Evolutionary conservation across 768 basidiomycete species (phyloP).

Genomic region (Leccinellum albellum): DNA sequence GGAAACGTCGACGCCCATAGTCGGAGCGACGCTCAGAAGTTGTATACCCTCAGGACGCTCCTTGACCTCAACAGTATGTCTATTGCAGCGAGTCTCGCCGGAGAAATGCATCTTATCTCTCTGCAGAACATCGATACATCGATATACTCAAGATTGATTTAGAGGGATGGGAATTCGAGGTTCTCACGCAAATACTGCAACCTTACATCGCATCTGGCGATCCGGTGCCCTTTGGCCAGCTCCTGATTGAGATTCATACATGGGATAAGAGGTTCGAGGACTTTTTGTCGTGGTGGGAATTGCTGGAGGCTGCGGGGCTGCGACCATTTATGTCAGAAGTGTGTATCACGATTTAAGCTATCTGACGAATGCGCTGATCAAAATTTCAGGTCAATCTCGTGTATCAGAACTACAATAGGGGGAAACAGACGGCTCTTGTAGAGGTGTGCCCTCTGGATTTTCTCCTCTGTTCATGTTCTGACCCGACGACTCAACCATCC

Average conservation of each 20-base stretch:
- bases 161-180: constrained; percentile 47
- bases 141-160: constrained; percentile 46
- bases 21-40: constrained; percentile 29
- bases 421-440: constrained; percentile 42
- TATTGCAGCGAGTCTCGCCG: background rate
- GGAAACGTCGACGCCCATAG: constrained; percentile 36
- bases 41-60: constrained; percentile 45
- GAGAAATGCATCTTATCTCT: background rate
- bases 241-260: constrained; percentile 44
- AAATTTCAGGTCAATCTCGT: constrained; percentile 49
- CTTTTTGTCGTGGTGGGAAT: constrained; percentile 44
- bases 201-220: constrained; percentile 34
- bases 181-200: constrained; percentile 38
- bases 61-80: constrained; percentile 41
- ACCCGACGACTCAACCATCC: background rate
- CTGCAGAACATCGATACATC: constrained; percentile 33
- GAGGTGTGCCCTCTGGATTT: constrained; percentile 36
- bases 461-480: background rate
- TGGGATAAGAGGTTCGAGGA: constrained; percentile 35
- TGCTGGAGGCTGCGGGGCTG: constrained; percentile 44
- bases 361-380: constrained; percentile 1
- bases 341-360: background rate
- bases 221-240: constrained; percentile 45
- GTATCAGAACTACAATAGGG: constrained; percentile 54
- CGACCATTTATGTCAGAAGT: constrained; percentile 47